These are phyloP conservation scores for Triglochin maritima DNA, from an alignment of 106 monocot genomes.

Conservation along the genomic window DNA sequence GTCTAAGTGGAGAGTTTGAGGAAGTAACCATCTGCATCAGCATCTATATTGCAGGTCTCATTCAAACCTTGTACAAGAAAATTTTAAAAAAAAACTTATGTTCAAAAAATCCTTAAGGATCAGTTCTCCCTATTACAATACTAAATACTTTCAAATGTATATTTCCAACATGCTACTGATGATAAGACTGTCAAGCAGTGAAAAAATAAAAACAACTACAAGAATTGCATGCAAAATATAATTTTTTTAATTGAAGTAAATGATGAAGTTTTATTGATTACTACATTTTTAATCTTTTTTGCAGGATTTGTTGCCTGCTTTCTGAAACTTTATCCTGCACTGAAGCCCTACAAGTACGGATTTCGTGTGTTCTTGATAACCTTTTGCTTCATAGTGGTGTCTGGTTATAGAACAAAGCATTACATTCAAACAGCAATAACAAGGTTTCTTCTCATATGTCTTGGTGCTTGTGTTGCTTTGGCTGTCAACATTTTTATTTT, in stretches of 20 bases:
- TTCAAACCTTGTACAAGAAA: neutral
- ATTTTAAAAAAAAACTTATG: no score
- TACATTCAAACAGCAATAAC: conserved; percentile 58
- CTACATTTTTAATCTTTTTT: conserved; percentile 2
- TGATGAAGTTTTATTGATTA: neutral
- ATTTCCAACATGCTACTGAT: no score
- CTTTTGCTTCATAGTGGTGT: conserved; percentile 72
- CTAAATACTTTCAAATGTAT: no score
- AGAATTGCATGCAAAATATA: no score
- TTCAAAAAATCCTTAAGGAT: no score
- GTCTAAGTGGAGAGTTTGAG: conserved; percentile 31
- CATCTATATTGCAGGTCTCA: conserved; percentile 48
- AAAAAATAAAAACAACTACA: no score
- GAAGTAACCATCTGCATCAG: conserved; percentile 44
- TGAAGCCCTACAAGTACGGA: conserved; percentile 95
- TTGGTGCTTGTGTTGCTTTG: conserved; percentile 74
- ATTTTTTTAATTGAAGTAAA: no score
- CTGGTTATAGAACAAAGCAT: conserved; percentile 60
- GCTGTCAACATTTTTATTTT: conserved; percentile 84
- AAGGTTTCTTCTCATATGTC: conserved; percentile 61
- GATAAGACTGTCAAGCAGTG: no score
- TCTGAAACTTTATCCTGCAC: conserved; percentile 68
- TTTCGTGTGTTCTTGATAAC: conserved; percentile 92
- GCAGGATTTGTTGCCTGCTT: conserved; percentile 63
- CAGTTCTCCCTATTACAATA: no score